Base-by-base conservation (phyloP, 192 early-diverging fungal species). In the Umbelopsis isabellina region DNA sequence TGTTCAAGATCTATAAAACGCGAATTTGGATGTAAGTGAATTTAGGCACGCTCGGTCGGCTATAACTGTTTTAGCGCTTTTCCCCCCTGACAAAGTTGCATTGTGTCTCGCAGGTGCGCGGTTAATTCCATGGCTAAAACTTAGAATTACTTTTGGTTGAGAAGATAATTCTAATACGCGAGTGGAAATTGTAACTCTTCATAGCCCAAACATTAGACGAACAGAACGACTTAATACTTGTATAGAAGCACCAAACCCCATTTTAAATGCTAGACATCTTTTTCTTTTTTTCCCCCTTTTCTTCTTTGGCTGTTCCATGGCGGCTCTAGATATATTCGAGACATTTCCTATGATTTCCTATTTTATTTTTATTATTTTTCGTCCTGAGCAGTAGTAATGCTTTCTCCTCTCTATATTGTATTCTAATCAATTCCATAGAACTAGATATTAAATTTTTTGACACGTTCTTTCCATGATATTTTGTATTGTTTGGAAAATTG, bases 1-100 rank as follows among this genome's bases (percentile, higher is more conserved):
- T 97, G 66, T 99, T 97, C 81, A 97, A 97, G 79, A 90, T 95
- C 50, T 97, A 96, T 82, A 99, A 99, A 80, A 96, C 97, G 20
- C 91, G 97, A 48, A 97, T 98, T 74, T 98, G 97, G 97, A 95
- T 97, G 94, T 91, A 70, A 69, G 77, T 73, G 10, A 5, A 41
- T 37, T n/a, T n/a, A n/a, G n/a, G n/a, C n/a, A 30, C 27, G 27
- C 27, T 30, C 27, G 27, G 27, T 30, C 27, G 27, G 27, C 27
- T 30, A 30, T 30, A 30, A 30, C 27, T 30, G 27, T 30, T 30
- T 30, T 30, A 30, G 27, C 27, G 11, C 30, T 61, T 7, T 25
- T 23, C 9, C 11, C 11, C 11, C n/a, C 51, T 53, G 51, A n/a
- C 23, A 53, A 53, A 9, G 6, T 25, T 53, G 11, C 23, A 53